A percentile compares a stretch with the other conserved stretches of the same genome.
These are phyloP conservation scores for Candida buenavistaensis DNA, from an alignment of 1,139 yeast species.

Conservation along the genomic window DNA sequence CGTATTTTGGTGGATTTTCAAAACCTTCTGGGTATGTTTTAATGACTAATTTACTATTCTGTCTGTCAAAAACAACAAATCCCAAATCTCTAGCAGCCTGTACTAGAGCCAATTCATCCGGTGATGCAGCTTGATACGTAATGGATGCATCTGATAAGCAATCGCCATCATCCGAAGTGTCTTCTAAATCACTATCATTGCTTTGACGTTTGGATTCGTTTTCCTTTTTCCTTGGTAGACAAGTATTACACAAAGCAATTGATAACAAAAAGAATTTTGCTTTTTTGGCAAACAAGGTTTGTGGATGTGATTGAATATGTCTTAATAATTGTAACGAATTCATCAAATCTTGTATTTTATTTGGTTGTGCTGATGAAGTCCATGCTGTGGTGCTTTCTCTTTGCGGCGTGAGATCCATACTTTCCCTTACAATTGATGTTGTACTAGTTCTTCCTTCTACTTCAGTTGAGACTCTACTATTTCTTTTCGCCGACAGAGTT, in stretches of 20 bases:
- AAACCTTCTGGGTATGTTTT: constrained; percentile 85
- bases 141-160: constrained; percentile 47
- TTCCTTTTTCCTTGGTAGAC: constrained; percentile 63
- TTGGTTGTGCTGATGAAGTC: constrained; percentile 42
- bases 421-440: constrained; percentile 32
- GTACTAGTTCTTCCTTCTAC: constrained; percentile 26
- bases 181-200: constrained; percentile 17
- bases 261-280: constrained; percentile 79
- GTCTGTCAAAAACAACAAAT: constrained; percentile 71
- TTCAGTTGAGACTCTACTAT: constrained; percentile 2
- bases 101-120: constrained; percentile 92
- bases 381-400: constrained; percentile 26
- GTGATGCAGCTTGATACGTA: constrained; percentile 89
- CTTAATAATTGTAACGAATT: constrained; percentile 57
- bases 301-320: constrained; percentile 72
- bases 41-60: constrained; percentile 56
- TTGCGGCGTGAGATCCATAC: constrained; percentile 21
- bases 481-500: constrained; percentile 15
- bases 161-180: constrained; percentile 11
- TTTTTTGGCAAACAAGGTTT: constrained; percentile 64
- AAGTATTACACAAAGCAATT: constrained; percentile 85
- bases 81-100: constrained; percentile 96
- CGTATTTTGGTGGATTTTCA: constrained; percentile 59
- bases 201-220: not conserved
- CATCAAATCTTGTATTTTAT: constrained; percentile 25